phyloP scores from a whole-genome alignment of 495 filamentous ascomycete genomes.

The Aspergillus carlsbadensis region DNA sequence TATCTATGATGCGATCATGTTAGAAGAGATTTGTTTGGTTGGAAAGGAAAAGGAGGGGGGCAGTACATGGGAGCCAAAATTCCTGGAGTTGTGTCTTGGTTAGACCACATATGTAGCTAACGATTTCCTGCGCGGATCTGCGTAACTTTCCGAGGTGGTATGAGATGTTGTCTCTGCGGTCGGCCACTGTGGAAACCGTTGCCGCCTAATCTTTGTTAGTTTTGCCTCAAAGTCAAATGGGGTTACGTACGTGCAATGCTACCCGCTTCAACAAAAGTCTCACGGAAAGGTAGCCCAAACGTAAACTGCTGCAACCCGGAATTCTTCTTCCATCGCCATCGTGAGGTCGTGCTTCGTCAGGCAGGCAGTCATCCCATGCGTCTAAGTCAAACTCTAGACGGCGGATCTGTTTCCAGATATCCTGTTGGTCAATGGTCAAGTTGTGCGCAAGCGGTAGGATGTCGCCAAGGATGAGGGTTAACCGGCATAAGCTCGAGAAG shows the following conservation, averaged over 20 bases:
- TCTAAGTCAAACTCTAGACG: constrained; percentile 24
- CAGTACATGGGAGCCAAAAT: constrained; percentile 30
- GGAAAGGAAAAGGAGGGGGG: background rate
- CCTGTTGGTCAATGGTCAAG: constrained; percentile 16
- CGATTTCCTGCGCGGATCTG: constrained; percentile 26
- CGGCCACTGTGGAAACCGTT: constrained; percentile 7
- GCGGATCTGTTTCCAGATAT: constrained; percentile 20
- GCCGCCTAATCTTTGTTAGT: constrained; percentile 11
- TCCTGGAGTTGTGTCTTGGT: constrained; percentile 19
- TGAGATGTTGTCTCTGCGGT: constrained; percentile 13
- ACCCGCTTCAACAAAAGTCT: constrained; percentile 30
- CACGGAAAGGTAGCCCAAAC: constrained; percentile 31
- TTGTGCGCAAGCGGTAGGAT: constrained; percentile 35
- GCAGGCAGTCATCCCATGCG: constrained; percentile 26
- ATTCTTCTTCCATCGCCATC: constrained; percentile 17
- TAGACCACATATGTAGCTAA: constrained; percentile 23
- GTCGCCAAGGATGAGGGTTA: constrained; percentile 38
- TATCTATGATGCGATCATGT: constrained; percentile 14
- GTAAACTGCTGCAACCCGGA: constrained; percentile 31
- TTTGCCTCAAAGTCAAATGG: background rate
- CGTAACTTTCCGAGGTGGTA: constrained; percentile 28
- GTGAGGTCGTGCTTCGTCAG: constrained; percentile 15
- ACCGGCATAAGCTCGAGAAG: constrained; percentile 33
- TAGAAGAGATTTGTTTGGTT: background rate
- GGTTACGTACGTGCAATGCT: constrained; percentile 18